Conservation (phyloP, 176 grass and related monocot genomes). For the Eleusine indica region DNA sequence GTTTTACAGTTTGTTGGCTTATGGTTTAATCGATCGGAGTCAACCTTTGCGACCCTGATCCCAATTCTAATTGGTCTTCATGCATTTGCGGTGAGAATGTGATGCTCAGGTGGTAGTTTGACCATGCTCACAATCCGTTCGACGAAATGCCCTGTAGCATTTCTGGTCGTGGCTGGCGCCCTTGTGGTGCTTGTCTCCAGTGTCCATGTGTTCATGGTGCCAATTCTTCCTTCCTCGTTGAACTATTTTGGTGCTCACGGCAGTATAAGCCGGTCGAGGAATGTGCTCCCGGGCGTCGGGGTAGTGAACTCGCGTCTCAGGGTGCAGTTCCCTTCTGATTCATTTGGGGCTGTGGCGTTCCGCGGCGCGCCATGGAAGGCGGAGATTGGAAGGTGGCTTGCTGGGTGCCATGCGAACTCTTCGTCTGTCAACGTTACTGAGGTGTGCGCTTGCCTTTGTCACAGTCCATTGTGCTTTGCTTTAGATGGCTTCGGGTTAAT, state of each 20-base stretch:
- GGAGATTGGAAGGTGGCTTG: constrained; percentile 79
- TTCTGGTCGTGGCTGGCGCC: constrained; percentile 34
- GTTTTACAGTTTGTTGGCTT: background rate
- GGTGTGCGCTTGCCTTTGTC: constrained; percentile 37
- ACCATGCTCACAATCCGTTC: constrained; percentile 46
- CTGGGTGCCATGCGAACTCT: constrained; percentile 51
- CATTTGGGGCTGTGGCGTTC: constrained; percentile 48
- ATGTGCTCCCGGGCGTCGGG: constrained; percentile 8
- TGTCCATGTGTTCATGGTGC: constrained; percentile 62
- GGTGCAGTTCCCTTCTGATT: constrained; percentile 55
- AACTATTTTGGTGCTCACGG: constrained; percentile 43
- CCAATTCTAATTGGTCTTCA: background rate
- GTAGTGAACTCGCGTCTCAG: constrained; percentile 46
- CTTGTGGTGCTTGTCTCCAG: constrained; percentile 49
- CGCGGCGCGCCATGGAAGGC: constrained; percentile 71
- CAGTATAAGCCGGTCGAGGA: background rate
- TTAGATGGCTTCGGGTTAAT: constrained; percentile 26
- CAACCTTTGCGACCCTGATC: background rate
- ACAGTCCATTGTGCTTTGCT: background rate
- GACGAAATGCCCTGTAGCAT: constrained; percentile 56
- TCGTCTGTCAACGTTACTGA: constrained; percentile 58
- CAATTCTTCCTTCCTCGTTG: constrained; percentile 56
- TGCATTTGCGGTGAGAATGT: background rate
- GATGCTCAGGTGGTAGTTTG: constrained; percentile 13
- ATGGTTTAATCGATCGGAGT: background rate